Conservation (phyloP, 2,329 filamentous ascomycete species). For the Aspergillus versicolor region DNA sequence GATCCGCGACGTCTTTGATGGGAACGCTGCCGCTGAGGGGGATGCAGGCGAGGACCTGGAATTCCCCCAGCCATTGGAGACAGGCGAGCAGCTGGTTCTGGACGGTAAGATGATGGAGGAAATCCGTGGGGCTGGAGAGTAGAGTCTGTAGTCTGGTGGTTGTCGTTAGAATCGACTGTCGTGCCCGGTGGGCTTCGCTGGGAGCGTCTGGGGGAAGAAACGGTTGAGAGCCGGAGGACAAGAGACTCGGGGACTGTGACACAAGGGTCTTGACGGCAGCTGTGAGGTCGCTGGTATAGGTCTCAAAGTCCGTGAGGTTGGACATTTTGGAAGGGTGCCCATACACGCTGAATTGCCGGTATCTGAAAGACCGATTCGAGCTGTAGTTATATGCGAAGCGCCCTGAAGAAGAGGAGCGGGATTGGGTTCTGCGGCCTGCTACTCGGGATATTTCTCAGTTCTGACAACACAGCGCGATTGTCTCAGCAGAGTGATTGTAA, state of each 20-base stretch:
- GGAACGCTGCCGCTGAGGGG: slow-evolving; percentile 38
- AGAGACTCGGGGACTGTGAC: not conserved
- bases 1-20: slow-evolving; percentile 43
- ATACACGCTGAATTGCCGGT: no score
- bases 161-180: not conserved
- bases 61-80: slow-evolving; percentile 46
- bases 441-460: not conserved
- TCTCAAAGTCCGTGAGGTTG: slow-evolving; percentile 1
- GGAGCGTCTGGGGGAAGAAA: not conserved
- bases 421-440: not conserved
- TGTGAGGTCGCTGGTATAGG: not conserved
- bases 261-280: slow-evolving; percentile 1
- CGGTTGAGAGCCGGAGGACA: not conserved
- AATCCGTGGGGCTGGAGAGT: slow-evolving; percentile 17
- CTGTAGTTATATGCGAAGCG: no score
- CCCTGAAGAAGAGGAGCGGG: not conserved
- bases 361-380: no score
- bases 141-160: slow-evolving; percentile 1
- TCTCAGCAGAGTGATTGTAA: no score
- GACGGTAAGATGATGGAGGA: slow-evolving; percentile 25
- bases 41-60: slow-evolving; percentile 48
- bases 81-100: slow-evolving; percentile 38
- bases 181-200: slow-evolving; percentile 4
- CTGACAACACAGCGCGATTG: no score
- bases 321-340: not conserved